Evolutionary conservation across 2,329 filamentous ascomycete species (phyloP), one percentile per base, ranked within the genome.

Genomic region (Fusarium denticulatum): DNA sequence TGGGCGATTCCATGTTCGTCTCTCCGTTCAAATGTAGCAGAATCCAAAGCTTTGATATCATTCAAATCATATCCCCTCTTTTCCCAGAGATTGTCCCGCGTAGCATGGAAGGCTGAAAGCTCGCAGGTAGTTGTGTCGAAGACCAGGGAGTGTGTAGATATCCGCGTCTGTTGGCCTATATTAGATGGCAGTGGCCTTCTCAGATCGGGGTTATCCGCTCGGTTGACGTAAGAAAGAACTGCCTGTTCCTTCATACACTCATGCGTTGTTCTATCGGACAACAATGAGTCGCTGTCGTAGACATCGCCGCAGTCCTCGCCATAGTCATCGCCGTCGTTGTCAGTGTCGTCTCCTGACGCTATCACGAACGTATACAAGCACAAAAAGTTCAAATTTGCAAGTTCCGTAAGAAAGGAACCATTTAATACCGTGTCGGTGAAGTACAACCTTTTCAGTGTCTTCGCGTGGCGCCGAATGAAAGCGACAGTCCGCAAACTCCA

Each of bases 311-410:
- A 43, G 40, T 24, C 40, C 15, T 26, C 20, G 20, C 20, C 26
- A n/a, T 47, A 22, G 30, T 36, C 24, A 46, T 28, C 43, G 24
- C 2, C 32, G 32, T 36, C 18, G 14, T 53, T 36, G 6, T 69
- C 37, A 2, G 32, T 32, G n/a, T 69, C 47, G 20, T 55, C 32
- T 6, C 14, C 43, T 32, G 59, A 47, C 5, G 64, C 14, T 7
- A 70, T 46, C 24, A 70, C 60, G 10, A 70, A 52, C 42, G 32
- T 56, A 8, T 69, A 32, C 30, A 70, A 30, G 3, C 65, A 26
- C 36, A 64, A 32, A 2, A 14, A n/a, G 9, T 47, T 45, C 32
- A 57, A 32, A 0, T 22, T 34, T 11, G 55, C 32, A 10, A 70
- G 26, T 3, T 45, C 13, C 2, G 30, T 20, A 2, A 70, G 46